Evolutionary conservation across 1,139 yeast genomes (phyloP).

Genomic region (Suhomyces kunorum): DNA sequence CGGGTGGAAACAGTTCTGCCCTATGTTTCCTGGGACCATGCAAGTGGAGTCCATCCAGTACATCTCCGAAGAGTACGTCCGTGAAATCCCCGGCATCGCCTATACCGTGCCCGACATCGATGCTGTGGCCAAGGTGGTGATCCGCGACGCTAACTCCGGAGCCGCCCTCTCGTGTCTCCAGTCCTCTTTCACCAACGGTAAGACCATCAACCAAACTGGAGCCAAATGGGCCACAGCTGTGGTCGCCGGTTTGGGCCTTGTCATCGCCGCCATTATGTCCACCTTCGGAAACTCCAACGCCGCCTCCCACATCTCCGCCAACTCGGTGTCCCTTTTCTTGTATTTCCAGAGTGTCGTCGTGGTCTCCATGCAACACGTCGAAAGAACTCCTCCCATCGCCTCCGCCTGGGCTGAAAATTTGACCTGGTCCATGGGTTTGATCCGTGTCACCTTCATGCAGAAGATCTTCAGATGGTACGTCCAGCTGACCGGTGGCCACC

Average conservation of each 20-base stretch:
- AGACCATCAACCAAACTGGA: constrained; percentile 72
- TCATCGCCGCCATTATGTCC: constrained; percentile 66
- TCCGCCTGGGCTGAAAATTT: constrained; percentile 79
- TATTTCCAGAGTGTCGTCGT: constrained; percentile 79
- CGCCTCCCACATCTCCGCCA: constrained; percentile 75
- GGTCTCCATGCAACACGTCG: constrained; percentile 71
- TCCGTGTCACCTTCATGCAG: constrained; percentile 69
- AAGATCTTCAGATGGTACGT: constrained; percentile 78
- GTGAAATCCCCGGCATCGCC: constrained; percentile 68
- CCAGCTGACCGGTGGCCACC: constrained; percentile 76
- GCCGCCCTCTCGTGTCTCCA: constrained; percentile 65
- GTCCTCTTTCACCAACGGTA: constrained; percentile 68
- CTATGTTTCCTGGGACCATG: constrained; percentile 68
- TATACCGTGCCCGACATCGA: constrained; percentile 77
- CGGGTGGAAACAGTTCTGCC: constrained; percentile 81
- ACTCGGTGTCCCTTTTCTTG: constrained; percentile 69
- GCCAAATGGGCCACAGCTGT: constrained; percentile 86
- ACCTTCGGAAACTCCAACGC: constrained; percentile 79
- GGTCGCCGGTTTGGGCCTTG: constrained; percentile 73
- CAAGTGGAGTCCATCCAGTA: constrained; percentile 68
- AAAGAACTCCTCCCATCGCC: constrained; percentile 75
- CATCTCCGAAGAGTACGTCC: constrained; percentile 46
- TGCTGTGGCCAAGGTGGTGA: constrained; percentile 60
- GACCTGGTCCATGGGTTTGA: constrained; percentile 86
- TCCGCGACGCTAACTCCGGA: constrained; percentile 40